Base-by-base conservation (phyloP, 208 protist genomes). In the Trypanosoma conorhini region DNA sequence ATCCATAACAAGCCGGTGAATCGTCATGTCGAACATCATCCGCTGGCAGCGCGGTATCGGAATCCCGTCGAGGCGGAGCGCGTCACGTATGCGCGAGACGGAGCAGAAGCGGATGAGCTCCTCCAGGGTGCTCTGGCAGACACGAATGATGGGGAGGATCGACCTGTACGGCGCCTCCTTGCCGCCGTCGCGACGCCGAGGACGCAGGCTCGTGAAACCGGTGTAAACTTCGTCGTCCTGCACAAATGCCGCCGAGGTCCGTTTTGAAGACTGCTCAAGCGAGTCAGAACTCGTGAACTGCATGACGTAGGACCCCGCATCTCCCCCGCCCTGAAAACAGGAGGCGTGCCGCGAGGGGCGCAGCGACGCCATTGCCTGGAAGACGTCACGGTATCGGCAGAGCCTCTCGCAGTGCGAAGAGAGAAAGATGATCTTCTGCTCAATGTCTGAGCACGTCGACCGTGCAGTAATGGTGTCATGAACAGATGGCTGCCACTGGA, bases 1-100 rank as follows among this genome's bases (percentile, higher is more conserved):
- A 28, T 92, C 87, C 56, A 95, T 82, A 63, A 93, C 30, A 35
- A 95, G 82, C 3, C 77, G 82, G 66, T 92, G 81, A 15, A 93
- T 76, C 10, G 77, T 67, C 30, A 86, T 60, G 30, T 95, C 83
- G 70, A 87, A 86, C 40, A 95, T 80, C 76, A 91, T 86, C 10
- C 79, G 60, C 78, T 96, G 91, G 44, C 88, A 73, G 15, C 78
- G 63, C 26, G 21, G 42, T 72, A 86, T 85, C 19, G 87, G 85
- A 33, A 92, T 72, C 8, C 83, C 79, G 24, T 91, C 83, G 26
- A 72, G 72, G 5, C 54, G 68, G 57, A 96, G 67, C 44, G 82
- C 77, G 76, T 87, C 79, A 22, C 60, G 64, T 30, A 89, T 83
- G 24, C 60, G 44, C n/a, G 71, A 79, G 12, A 67, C 52, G 21